Evolutionary conservation across 257 asterid species (phyloP), one percentile per base, ranked within the genome.

Genomic region (Cynanchum wilfordii): DNA sequence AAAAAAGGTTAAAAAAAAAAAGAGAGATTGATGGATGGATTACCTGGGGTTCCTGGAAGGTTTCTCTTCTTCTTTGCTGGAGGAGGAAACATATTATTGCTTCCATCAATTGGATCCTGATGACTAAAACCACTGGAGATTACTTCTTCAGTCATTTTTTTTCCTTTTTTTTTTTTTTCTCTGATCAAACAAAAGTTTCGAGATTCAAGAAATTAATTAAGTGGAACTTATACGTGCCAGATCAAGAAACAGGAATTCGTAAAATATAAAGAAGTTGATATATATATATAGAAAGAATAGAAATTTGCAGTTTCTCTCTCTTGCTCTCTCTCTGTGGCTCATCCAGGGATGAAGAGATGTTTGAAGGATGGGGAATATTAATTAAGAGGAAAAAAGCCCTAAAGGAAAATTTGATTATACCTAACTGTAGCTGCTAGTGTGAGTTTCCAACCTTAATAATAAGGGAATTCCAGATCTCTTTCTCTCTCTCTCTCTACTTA

Each of bases 41-140:
- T 76, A 86, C 98, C 98, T 83, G 98, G 98, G 71, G 83, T 90
- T 68, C 98, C 97, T 3, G 98, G 97, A 58, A 90, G 97, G 75
- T 85, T 93, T 86, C 98, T 80, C 76, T 90, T 93, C 94, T 90
- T 93, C 89, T 90, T 90, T 12, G 62, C 73, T 52, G 86, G 86
- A 55, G 81, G 80, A 74, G 84, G 87, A 76, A 42, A 33, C 38
- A 33, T 42, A 42, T 7, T 42, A 42, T 79, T 88, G 68, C 90
- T 82, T 82, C 86, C 91, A 74, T 70, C 88, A 52, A 30, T 42
- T 49, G 73, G 82, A 66, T 73, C 80, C 59, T 84, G 89, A 74
- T 84, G 89, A 74, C 82, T 70, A 44, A 84, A 76, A 55, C 52
- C 81, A 74, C 65, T 77, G 69, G 92, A 82, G 72, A 83, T 82